A percentile compares a stretch with the other conserved stretches of the same genome.
These are phyloP conservation scores for Haberlea rhodopensis DNA, from an alignment of 257 asterid genomes.

Conservation along the genomic window DNA sequence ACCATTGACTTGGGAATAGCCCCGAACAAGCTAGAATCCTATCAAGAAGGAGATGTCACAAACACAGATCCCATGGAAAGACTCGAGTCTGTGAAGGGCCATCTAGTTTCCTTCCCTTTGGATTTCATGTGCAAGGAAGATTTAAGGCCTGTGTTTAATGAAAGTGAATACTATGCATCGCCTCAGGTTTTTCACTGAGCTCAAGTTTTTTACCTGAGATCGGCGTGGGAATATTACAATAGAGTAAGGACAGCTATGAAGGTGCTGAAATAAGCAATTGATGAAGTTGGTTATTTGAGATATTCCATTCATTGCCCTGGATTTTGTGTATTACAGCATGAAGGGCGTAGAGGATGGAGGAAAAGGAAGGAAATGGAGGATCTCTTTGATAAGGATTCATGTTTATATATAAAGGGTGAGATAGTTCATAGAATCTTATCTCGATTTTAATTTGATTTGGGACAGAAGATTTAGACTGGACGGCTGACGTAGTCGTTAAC, in stretches of 20 bases:
- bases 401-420: not conserved
- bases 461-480: not conserved
- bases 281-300: not conserved
- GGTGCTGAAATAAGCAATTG: not conserved
- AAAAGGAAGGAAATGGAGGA: not conserved
- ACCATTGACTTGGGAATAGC: constrained; percentile 91
- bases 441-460: not conserved
- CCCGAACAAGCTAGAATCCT: constrained; percentile 59
- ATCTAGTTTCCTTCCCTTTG: constrained; percentile 91
- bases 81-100: constrained; percentile 65
- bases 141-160: constrained; percentile 86
- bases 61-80: constrained; percentile 87
- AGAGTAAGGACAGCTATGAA: no score
- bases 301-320: not conserved
- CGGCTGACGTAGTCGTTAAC: not conserved
- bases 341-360: not conserved
- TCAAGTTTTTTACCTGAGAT: not conserved
- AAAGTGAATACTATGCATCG: no score
- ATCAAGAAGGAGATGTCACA: constrained; percentile 62
- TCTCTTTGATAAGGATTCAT: not conserved
- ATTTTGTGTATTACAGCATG: not conserved
- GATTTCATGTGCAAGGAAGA: constrained; percentile 93
- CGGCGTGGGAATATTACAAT: no score
- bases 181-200: constrained; percentile 82
- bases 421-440: not conserved